Evolutionary conservation across 2,329 filamentous ascomycete genomes (phyloP), one percentile per base, ranked within the genome.

Genomic region (Emmonsiellopsis sp.): DNA sequence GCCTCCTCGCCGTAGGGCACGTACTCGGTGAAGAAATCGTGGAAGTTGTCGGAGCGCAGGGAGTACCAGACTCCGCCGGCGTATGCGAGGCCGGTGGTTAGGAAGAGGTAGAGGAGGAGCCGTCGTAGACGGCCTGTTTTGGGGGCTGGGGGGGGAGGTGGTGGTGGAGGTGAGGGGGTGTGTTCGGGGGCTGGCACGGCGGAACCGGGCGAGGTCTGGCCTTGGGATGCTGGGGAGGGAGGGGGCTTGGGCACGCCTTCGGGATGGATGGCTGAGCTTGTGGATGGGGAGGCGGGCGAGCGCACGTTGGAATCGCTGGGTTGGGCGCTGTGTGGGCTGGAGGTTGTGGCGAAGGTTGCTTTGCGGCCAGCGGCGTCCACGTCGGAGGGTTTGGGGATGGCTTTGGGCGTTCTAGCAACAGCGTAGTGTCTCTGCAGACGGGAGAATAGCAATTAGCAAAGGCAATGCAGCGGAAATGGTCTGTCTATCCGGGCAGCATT

Each of bases 11-110:
- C 93, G 62, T 87, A 95, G 20, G 93, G 93, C 15, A 98, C 75
- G 70, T 92, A 98, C 74, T 96, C 91, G 64, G 91, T 97, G 75
- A 98, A 98, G 77, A 96, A 93, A 72, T 98, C 93, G 74, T 98
- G 92, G 80, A 97, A 98, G 74, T 89, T 95, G 77, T 98, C 93
- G 67, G 86, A 95, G 71, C 93, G 80, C 59, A 95, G 83, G 53
- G 93, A 92, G 72, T 95, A 93, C 78, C 87, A 95, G 53, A 96
- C 85, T 61, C 92, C 90, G 59, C 90, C 90, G 53, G 81, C 87
- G 64, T 95, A 98, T 40, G 86, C 84, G 44, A 94, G 72, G 5
- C 83, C 82, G 30, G 87, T 84, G 31, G 96, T 80, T 44, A 95
- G 72, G 57, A 91, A 74, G 48, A 96, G 72, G 52, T 87, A 87